A percentile compares a stretch with the other conserved stretches of the same genome.
These are phyloP conservation scores for Alternaria dauci DNA, from an alignment of 2,329 filamentous ascomycete genomes.

Conservation along the genomic window DNA sequence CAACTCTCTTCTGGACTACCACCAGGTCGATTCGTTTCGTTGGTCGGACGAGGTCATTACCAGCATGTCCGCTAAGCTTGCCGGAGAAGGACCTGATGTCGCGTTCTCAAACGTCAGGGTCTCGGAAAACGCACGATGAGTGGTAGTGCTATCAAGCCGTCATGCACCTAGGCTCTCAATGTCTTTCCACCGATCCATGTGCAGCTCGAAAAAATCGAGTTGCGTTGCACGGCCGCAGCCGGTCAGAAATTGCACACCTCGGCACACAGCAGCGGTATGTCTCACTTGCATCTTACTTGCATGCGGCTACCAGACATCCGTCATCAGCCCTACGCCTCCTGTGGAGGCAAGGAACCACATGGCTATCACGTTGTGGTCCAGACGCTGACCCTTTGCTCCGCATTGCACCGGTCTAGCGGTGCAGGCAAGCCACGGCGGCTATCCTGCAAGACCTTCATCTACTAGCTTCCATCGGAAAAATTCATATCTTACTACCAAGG, in stretches of 20 bases:
- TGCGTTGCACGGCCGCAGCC: not conserved
- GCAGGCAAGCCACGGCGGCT: constrained; percentile 14
- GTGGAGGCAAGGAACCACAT: constrained; percentile 8
- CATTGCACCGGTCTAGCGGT: constrained; percentile 1
- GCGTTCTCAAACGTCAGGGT: constrained; percentile 29
- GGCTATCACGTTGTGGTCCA: constrained; percentile 15
- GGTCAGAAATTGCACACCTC: not conserved
- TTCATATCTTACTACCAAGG: not conserved
- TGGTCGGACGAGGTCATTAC: constrained; percentile 40
- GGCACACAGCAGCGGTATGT: not conserved
- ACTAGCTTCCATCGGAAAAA: not conserved
- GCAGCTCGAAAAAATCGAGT: not conserved
- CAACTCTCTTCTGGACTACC: constrained; percentile 40
- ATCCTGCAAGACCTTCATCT: constrained; percentile 3
- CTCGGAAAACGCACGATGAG: constrained; percentile 19
- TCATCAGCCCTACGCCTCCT: constrained; percentile 1
- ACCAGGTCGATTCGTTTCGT: constrained; percentile 37
- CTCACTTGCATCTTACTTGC: constrained; percentile 12
- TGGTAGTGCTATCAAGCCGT: not conserved
- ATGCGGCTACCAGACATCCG: constrained; percentile 8
- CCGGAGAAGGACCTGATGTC: constrained; percentile 37
- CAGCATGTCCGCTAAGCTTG: constrained; percentile 38
- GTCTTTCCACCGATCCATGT: not conserved
- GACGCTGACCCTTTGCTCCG: constrained; percentile 20
- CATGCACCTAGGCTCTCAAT: not conserved